A percentile compares a stretch with the other conserved stretches of the same genome.
Conservation (phyloP, 2,329 filamentous ascomycete species). For the Aspergillus sp. region DNA sequence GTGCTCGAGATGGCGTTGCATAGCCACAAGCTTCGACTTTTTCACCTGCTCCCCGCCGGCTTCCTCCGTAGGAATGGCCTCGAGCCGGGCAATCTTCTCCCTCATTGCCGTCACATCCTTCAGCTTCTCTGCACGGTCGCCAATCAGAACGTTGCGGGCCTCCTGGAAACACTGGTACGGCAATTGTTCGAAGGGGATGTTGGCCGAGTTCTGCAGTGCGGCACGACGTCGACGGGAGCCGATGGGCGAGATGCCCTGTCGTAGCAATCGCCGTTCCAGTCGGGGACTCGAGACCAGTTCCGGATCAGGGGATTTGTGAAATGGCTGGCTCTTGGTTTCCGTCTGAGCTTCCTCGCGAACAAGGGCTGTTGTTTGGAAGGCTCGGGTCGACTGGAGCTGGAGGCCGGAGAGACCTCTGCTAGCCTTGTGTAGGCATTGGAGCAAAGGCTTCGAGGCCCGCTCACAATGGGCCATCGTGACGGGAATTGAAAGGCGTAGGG, state of each 20-base stretch:
- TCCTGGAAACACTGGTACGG: conserved; percentile 99
- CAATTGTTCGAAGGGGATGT: conserved; percentile 85
- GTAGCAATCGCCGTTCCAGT: conserved; percentile 68
- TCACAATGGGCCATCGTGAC: conserved; percentile 43
- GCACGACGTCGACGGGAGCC: conserved; percentile 82
- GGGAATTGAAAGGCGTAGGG: conserved; percentile 5
- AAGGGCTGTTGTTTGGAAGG: conserved; percentile 50
- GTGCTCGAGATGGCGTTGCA: conserved; percentile 70
- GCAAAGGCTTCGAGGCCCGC: conserved; percentile 42
- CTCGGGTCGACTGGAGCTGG: conserved; percentile 42
- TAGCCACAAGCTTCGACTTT: conserved; percentile 64
- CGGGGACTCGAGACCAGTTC: conserved; percentile 63
- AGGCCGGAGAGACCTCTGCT: conserved; percentile 33
- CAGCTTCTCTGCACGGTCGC: conserved; percentile 80
- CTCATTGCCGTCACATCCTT: conserved; percentile 67
- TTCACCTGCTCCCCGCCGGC: conserved; percentile 66
- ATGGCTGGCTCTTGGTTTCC: conserved; percentile 38
- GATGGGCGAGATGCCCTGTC: conserved; percentile 68
- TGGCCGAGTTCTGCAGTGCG: conserved; percentile 62
- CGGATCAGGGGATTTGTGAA: conserved; percentile 57
- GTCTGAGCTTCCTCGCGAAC: conserved; percentile 46
- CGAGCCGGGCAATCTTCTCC: conserved; percentile 66
- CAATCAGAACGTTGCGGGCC: conserved; percentile 76
- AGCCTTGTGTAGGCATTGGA: conserved; percentile 42
- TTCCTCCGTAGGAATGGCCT: conserved; percentile 57